Conservation (phyloP, 768 basidiomycete species). For the Lentinula detonsa region DNA sequence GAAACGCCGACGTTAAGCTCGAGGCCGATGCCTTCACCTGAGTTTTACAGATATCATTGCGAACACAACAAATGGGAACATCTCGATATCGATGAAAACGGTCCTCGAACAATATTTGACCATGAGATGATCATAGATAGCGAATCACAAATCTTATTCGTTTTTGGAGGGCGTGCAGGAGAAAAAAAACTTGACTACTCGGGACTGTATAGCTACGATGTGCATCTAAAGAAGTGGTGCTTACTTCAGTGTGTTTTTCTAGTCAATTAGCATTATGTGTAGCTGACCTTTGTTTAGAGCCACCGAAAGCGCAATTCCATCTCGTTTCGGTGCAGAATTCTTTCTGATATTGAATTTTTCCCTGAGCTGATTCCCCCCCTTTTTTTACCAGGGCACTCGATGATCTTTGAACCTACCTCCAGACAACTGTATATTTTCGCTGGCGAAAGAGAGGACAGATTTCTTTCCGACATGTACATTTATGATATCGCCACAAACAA, state of each 20-base stretch:
- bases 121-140: slow-evolving; percentile 79
- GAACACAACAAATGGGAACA: slow-evolving; percentile 69
- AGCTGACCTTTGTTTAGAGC: background rate
- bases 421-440: slow-evolving; percentile 67
- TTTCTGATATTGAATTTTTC: slow-evolving; percentile 41
- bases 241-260: slow-evolving; percentile 44
- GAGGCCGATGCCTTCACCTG: slow-evolving; percentile 41
- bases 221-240: slow-evolving; percentile 62
- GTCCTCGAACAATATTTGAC: slow-evolving; percentile 71
- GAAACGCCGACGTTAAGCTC: slow-evolving; percentile 10
- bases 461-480: slow-evolving; percentile 72
- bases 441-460: slow-evolving; percentile 62
- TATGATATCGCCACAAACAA: slow-evolving; percentile 57
- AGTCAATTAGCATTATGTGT: background rate
- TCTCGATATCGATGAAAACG: slow-evolving; percentile 64
- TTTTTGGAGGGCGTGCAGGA: slow-evolving; percentile 70
- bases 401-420: slow-evolving; percentile 62
- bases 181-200: slow-evolving; percentile 59
- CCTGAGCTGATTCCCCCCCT: background rate
- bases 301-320: background rate
- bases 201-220: slow-evolving; percentile 68
- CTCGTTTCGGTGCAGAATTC: slow-evolving; percentile 31
- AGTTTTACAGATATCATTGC: slow-evolving; percentile 77
- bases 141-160: slow-evolving; percentile 64
- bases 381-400: slow-evolving; percentile 59